A percentile compares a stretch with the other conserved stretches of the same genome.
Conservation (phyloP, 345 rosid species). For the Streptanthus diversifolius region DNA sequence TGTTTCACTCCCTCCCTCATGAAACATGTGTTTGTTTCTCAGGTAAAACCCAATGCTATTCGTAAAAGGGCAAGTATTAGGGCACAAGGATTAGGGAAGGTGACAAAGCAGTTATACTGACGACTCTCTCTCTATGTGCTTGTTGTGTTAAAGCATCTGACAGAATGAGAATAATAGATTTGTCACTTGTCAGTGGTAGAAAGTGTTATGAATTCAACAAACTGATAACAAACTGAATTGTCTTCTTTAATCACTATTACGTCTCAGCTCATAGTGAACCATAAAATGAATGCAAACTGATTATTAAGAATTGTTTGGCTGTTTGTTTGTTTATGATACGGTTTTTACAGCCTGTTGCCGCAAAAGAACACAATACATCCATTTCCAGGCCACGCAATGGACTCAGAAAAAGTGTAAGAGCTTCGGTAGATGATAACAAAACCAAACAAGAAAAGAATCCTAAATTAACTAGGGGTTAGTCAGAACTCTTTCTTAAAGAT, state of each 20-base stretch:
- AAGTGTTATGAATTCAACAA: neutral
- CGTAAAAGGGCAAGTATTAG: slow-evolving; percentile 49
- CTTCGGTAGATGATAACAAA: slow-evolving; percentile 47
- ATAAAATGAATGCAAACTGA: neutral
- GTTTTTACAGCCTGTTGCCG: slow-evolving; percentile 40
- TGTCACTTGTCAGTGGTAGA: neutral
- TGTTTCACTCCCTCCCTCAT: slow-evolving; percentile 8
- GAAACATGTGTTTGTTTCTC: slow-evolving; percentile 23
- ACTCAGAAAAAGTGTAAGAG: slow-evolving; percentile 45
- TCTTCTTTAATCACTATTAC: neutral
- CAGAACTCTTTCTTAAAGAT: neutral
- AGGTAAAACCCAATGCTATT: slow-evolving; percentile 47
- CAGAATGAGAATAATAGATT: neutral
- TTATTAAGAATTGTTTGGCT: neutral
- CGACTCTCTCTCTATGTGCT: slow-evolving; percentile 2
- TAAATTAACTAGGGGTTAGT: slow-evolving; percentile 40
- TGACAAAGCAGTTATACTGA: slow-evolving; percentile 43
- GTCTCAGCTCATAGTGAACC: neutral
- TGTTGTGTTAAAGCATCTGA: slow-evolving; percentile 12
- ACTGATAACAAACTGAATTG: neutral
- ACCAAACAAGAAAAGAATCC: slow-evolving; percentile 50
- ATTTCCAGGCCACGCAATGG: slow-evolving; percentile 50
- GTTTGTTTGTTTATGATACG: slow-evolving; percentile 11
- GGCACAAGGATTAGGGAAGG: slow-evolving; percentile 43
- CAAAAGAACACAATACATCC: slow-evolving; percentile 39